phyloP scores from a whole-genome alignment of 2,329 filamentous ascomycete species.

The Colletotrichum sp. region DNA sequence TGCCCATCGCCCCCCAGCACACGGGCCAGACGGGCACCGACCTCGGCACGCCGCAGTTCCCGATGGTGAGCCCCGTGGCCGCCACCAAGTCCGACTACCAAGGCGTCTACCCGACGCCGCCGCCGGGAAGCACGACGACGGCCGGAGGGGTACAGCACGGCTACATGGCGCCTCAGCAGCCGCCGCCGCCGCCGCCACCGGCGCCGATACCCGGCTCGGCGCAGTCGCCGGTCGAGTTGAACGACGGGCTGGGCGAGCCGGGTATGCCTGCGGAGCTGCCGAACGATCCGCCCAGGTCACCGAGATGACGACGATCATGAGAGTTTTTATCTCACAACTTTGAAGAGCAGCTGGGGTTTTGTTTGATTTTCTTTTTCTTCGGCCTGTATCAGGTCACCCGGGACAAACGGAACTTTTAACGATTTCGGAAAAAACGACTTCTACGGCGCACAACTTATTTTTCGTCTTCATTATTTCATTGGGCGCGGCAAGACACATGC shows the following conservation, averaged over 20 bases:
- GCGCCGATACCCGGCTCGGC: neutral
- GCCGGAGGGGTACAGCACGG: neutral
- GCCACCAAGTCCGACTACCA: constrained; percentile 14
- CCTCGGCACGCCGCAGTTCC: constrained; percentile 20
- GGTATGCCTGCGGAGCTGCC: constrained; percentile 20
- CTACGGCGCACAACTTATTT: neutral
- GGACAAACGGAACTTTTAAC: neutral
- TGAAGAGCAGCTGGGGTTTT: neutral
- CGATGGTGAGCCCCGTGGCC: constrained; percentile 19
- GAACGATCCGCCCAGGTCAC: constrained; percentile 14
- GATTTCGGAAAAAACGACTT: neutral
- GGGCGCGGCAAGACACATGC: constrained; percentile 14
- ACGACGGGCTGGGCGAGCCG: constrained; percentile 11
- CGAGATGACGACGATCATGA: neutral
- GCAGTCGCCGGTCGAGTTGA: constrained; percentile 15
- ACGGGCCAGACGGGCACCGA: constrained; percentile 16
- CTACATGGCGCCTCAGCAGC: neutral
- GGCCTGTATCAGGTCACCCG: neutral
- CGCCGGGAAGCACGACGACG: constrained; percentile 1
- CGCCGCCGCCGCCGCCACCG: neutral
- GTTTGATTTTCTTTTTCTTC: neutral
- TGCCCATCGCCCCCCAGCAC: constrained; percentile 22
- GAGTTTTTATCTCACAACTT: neutral
- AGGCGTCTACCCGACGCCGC: constrained; percentile 4
- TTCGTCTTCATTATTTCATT: neutral